A percentile compares a stretch with the other conserved stretches of the same genome.
These are phyloP conservation scores for Royoungia palumana DNA, from an alignment of 768 basidiomycete species.

Conservation along the genomic window DNA sequence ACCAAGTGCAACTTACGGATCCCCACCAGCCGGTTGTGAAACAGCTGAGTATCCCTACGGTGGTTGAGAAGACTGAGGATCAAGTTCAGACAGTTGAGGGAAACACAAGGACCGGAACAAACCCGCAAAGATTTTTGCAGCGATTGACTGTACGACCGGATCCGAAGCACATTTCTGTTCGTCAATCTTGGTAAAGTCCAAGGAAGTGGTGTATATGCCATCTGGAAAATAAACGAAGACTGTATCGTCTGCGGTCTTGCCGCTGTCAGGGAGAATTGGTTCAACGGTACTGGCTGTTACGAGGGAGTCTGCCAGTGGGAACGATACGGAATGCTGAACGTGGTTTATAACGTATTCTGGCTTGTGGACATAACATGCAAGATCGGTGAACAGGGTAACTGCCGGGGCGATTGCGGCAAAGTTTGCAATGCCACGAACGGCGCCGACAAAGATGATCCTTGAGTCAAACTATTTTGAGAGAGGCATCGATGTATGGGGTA, in stretches of 20 bases:
- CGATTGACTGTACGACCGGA: slow-evolving; percentile 69
- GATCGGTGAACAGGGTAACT: slow-evolving; percentile 69
- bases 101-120: slow-evolving; percentile 16
- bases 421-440: slow-evolving; percentile 53
- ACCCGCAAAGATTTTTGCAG: slow-evolving; percentile 65
- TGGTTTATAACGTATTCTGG: slow-evolving; percentile 43
- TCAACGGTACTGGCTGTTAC: background rate
- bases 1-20: slow-evolving; percentile 45
- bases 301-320: background rate
- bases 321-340: background rate
- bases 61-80: slow-evolving; percentile 54
- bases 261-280: background rate
- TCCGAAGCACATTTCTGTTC: slow-evolving; percentile 54
- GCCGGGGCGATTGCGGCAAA: slow-evolving; percentile 63
- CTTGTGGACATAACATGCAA: slow-evolving; percentile 63
- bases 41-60: slow-evolving; percentile 70
- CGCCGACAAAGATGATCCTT: slow-evolving; percentile 58
- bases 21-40: slow-evolving; percentile 88
- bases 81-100: slow-evolving; percentile 1
- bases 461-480: background rate
- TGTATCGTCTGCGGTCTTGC: background rate
- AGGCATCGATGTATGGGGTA: background rate
- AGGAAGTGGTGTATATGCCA: background rate
- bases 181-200: background rate
- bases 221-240: slow-evolving; percentile 3